Percentiles rank a stretch among this genome's conserved stretches.
Evolutionary conservation across 805 yeast genomes (phyloP).

Genomic region (Starmerella bombi): DNA sequence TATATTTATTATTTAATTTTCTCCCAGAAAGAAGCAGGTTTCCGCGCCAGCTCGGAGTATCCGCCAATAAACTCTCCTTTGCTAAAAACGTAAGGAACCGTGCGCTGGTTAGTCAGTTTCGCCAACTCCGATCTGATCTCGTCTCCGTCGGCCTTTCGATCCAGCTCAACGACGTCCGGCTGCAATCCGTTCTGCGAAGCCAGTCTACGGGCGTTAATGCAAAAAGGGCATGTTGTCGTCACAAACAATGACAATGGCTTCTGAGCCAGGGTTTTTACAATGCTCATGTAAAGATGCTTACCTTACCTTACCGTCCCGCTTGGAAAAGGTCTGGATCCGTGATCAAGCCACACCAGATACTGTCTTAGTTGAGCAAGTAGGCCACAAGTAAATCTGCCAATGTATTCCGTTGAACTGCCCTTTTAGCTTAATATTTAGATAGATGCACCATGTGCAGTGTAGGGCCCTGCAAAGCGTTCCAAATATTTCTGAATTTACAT

Average conservation of each 20-base stretch:
- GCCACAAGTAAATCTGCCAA: too few species aligned
- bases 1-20: not conserved
- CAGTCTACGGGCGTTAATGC: constrained; percentile 18
- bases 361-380: too few species aligned
- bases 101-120: constrained; percentile 43
- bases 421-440: too few species aligned
- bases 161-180: constrained; percentile 38
- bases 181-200: constrained; percentile 14
- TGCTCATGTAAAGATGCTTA: constrained; percentile 1
- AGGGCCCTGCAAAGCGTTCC: too few species aligned
- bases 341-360: too few species aligned
- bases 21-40: constrained; percentile 19
- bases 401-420: too few species aligned
- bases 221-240: constrained; percentile 22
- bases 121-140: constrained; percentile 45
- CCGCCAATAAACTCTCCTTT: constrained; percentile 45
- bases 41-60: constrained; percentile 18
- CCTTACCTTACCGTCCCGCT: too few species aligned
- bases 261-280: constrained; percentile 3
- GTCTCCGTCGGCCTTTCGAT: constrained; percentile 40
- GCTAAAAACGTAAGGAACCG: constrained; percentile 60
- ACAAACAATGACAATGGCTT: constrained; percentile 20
- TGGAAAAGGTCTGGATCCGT: too few species aligned
- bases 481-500: too few species aligned
- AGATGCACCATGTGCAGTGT: too few species aligned